Evolutionary conservation across 1,139 yeast species (phyloP).

Genomic region (Kluyveromyces sp.): DNA sequence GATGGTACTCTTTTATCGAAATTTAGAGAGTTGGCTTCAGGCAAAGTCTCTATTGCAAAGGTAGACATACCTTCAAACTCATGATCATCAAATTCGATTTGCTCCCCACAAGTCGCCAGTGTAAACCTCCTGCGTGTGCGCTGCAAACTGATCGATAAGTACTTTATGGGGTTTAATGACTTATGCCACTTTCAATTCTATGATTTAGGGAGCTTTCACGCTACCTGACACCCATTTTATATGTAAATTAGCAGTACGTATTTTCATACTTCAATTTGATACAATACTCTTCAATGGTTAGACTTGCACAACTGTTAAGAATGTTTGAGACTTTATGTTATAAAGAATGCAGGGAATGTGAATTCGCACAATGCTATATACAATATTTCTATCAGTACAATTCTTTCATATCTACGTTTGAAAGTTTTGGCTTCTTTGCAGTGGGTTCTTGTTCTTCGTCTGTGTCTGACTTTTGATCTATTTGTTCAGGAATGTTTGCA

Average conservation of each 20-base stretch:
- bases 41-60: slow-evolving; percentile 16
- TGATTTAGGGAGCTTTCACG: too few species aligned
- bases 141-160: too few species aligned
- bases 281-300: too few species aligned
- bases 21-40: slow-evolving; percentile 16
- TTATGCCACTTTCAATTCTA: not conserved
- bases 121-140: not conserved
- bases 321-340: not conserved
- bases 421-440: not conserved
- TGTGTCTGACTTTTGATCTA: slow-evolving; percentile 2
- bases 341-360: not conserved
- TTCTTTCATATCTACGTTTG: not conserved
- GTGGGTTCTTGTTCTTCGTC: not conserved
- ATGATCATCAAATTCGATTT: slow-evolving; percentile 1
- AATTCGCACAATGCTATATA: not conserved
- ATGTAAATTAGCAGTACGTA: not conserved
- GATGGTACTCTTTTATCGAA: slow-evolving; percentile 14
- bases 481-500: slow-evolving; percentile 6
- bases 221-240: not conserved
- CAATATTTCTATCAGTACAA: not conserved
- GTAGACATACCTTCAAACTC: slow-evolving; percentile 23
- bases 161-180: not conserved
- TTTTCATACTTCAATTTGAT: too few species aligned
- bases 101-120: too few species aligned
- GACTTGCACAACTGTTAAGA: too few species aligned